Conservation (phyloP, 805 yeast genomes). For the Candida tallmaniae region DNA sequence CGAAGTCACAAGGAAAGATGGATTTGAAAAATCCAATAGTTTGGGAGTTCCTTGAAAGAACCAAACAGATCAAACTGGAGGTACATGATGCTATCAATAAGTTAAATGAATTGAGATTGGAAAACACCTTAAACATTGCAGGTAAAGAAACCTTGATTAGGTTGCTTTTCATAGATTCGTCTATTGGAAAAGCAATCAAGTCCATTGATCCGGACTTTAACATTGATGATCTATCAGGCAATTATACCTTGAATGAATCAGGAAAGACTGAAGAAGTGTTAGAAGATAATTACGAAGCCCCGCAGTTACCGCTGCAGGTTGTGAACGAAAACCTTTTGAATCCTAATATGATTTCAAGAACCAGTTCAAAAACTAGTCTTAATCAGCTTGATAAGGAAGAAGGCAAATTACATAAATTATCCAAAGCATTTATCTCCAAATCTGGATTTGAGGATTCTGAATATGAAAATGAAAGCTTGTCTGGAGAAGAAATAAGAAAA, state of each 20-base stretch:
- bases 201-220: slow-evolving; percentile 34
- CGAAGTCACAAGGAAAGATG: slow-evolving; percentile 27
- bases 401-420: slow-evolving; percentile 36
- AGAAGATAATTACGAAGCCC: not conserved
- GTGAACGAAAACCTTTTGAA: not conserved
- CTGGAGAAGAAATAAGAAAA: slow-evolving; percentile 38
- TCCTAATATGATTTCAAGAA: slow-evolving; percentile 16
- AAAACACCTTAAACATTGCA: slow-evolving; percentile 52
- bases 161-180: slow-evolving; percentile 64
- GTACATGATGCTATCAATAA: slow-evolving; percentile 39
- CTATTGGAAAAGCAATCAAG: slow-evolving; percentile 54
- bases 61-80: slow-evolving; percentile 25
- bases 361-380: slow-evolving; percentile 28
- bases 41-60: slow-evolving; percentile 20
- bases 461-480: slow-evolving; percentile 6
- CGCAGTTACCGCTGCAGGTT: not conserved
- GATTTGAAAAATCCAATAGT: slow-evolving; percentile 32
- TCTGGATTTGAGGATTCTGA: not conserved
- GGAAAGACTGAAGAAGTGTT: not conserved
- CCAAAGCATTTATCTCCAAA: slow-evolving; percentile 10
- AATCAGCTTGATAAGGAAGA: slow-evolving; percentile 35
- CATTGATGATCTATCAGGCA: slow-evolving; percentile 14
- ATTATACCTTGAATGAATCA: slow-evolving; percentile 1
- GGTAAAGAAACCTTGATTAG: slow-evolving; percentile 75
- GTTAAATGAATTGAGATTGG: slow-evolving; percentile 53